phyloP scores from a whole-genome alignment of 176 grass and related monocot genomes.

The Pontederia crassipes region DNA sequence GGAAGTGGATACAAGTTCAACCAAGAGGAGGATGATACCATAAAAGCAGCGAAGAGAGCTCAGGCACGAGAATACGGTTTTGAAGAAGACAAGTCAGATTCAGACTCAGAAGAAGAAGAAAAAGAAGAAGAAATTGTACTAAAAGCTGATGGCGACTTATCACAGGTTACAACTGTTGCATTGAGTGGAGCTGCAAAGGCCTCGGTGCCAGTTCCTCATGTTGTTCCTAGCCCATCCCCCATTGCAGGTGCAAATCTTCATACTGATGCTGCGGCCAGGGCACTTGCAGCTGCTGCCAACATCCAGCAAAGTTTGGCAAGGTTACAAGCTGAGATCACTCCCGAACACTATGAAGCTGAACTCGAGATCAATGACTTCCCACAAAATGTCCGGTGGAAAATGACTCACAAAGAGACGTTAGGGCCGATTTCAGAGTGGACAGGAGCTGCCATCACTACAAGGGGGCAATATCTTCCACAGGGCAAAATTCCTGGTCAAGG shows the following conservation, averaged over 20 bases:
- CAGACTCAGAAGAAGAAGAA: constrained; percentile 19
- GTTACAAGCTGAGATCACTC: constrained; percentile 80
- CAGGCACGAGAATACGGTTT: constrained; percentile 93
- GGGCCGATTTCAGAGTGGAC: constrained; percentile 87
- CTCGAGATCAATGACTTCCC: constrained; percentile 96
- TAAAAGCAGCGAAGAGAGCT: constrained; percentile 70
- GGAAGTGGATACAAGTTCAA: constrained; percentile 96
- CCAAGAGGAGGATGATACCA: constrained; percentile 94
- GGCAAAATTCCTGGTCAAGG: constrained; percentile 72
- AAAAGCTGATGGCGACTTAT: constrained; percentile 59
- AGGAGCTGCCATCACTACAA: constrained; percentile 80
- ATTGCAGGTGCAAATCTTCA: constrained; percentile 16
- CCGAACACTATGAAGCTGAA: constrained; percentile 90
- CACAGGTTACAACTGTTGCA: constrained; percentile 40
- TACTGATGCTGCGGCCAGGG: constrained; percentile 62
- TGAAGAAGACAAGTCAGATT: constrained; percentile 91
- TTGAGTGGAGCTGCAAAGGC: constrained; percentile 49
- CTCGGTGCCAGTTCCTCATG: constrained; percentile 23
- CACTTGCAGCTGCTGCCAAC: constrained; percentile 78
- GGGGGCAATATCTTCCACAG: constrained; percentile 68
- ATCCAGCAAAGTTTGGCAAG: constrained; percentile 72
- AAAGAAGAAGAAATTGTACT: constrained; percentile 63
- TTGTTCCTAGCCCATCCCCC: constrained; percentile 18
- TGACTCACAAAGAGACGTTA: constrained; percentile 94
- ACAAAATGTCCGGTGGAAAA: constrained; percentile 87